phyloP scores from a whole-genome alignment of 1,139 yeast genomes.

The Zhuliangozyma parablackwelliae region DNA sequence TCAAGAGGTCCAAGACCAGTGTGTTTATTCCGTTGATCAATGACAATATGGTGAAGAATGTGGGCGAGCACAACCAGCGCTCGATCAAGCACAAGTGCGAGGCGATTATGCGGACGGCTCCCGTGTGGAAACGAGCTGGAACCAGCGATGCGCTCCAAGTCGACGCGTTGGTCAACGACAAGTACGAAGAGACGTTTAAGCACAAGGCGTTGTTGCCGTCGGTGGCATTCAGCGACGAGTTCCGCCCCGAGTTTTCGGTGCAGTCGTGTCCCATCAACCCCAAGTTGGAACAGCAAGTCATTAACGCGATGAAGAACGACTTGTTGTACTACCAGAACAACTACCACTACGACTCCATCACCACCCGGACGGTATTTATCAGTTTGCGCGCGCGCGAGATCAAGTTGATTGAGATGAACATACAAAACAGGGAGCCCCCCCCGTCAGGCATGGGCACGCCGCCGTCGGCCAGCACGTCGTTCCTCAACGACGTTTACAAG shows the following conservation, averaged over 20 bases:
- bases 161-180: neutral
- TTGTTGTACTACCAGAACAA: constrained; percentile 40
- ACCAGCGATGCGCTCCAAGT: neutral
- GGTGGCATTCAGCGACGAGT: constrained; percentile 50
- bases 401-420: constrained; percentile 44
- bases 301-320: constrained; percentile 54
- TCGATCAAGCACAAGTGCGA: constrained; percentile 24
- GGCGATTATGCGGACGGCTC: constrained; percentile 22
- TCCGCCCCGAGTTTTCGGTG: constrained; percentile 46
- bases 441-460: neutral
- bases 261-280: constrained; percentile 49
- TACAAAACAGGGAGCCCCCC: constrained; percentile 10
- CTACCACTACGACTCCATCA: constrained; percentile 27
- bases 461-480: constrained; percentile 1
- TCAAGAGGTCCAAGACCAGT: constrained; percentile 26
- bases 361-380: constrained; percentile 37
- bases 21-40: constrained; percentile 20
- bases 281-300: constrained; percentile 49
- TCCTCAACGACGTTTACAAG: neutral
- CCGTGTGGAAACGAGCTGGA: neutral
- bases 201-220: constrained; percentile 30
- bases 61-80: constrained; percentile 19
- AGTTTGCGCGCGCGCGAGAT: constrained; percentile 57
- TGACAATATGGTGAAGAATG: constrained; percentile 17
- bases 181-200: constrained; percentile 11